Evolutionary conservation across 495 filamentous ascomycete genomes (phyloP).

Genomic region (Annulohypoxylon stygium): DNA sequence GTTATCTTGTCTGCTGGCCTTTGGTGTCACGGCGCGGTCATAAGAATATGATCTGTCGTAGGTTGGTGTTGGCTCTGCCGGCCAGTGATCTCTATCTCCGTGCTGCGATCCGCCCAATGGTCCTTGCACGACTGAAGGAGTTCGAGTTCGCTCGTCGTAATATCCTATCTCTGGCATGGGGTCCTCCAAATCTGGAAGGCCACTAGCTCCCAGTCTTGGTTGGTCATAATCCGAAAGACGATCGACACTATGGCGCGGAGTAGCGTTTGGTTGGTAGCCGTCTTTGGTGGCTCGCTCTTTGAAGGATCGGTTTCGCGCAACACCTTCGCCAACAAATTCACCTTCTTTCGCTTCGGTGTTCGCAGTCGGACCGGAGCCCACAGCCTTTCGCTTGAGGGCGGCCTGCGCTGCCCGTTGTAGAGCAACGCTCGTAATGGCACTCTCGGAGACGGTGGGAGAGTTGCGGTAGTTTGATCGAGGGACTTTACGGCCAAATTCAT

Average conservation of each 20-base stretch:
- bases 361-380: slow-evolving; percentile 42
- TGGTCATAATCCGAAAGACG: slow-evolving; percentile 71
- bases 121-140: slow-evolving; percentile 58
- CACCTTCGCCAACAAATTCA: slow-evolving; percentile 53
- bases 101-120: slow-evolving; percentile 48
- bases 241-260: slow-evolving; percentile 82
- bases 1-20: slow-evolving; percentile 47
- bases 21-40: slow-evolving; percentile 55
- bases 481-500: slow-evolving; percentile 68
- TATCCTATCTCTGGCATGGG: slow-evolving; percentile 77
- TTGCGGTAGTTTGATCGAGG: slow-evolving; percentile 55
- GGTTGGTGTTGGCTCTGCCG: slow-evolving; percentile 56
- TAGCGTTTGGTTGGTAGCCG: slow-evolving; percentile 65
- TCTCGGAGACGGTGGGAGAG: slow-evolving; percentile 63
- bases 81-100: slow-evolving; percentile 54
- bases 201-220: slow-evolving; percentile 71
- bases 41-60: slow-evolving; percentile 55
- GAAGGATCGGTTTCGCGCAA: slow-evolving; percentile 65
- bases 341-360: slow-evolving; percentile 34
- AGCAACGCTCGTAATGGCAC: slow-evolving; percentile 65
- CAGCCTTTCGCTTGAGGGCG: slow-evolving; percentile 58
- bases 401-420: slow-evolving; percentile 63
- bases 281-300: slow-evolving; percentile 67
- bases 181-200: slow-evolving; percentile 70
- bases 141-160: slow-evolving; percentile 62